These are phyloP conservation scores for Leishmania guyanensis DNA, from an alignment of 208 protist species.

Conservation along the genomic window DNA sequence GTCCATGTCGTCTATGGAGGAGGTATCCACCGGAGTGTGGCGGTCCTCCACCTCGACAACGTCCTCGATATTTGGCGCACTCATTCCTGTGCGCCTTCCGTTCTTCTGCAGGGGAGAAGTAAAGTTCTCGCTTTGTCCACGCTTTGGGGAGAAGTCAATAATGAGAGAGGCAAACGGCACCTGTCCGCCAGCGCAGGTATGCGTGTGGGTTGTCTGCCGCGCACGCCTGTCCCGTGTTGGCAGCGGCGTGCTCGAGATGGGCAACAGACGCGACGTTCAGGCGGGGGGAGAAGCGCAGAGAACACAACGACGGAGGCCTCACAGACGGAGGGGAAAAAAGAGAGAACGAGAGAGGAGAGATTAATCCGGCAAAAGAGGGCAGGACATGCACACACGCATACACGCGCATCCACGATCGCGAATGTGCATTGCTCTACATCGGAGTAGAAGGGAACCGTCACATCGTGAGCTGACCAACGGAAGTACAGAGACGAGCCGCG, in stretches of 20 bases:
- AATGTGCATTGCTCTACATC: background rate
- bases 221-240: background rate
- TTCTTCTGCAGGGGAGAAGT: background rate
- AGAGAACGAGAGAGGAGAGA: constrained; percentile 2
- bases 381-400: background rate
- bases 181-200: background rate
- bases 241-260: too few species aligned
- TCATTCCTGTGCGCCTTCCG: background rate
- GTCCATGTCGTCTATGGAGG: constrained; percentile 19
- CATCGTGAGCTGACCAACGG: background rate
- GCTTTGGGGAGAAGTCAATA: background rate
- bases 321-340: background rate
- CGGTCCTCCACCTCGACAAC: constrained; percentile 18
- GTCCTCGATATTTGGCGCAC: background rate
- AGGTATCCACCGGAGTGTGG: background rate
- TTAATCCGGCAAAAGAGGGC: background rate
- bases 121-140: background rate
- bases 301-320: background rate
- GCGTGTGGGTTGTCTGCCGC: background rate
- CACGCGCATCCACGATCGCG: background rate
- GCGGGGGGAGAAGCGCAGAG: background rate
- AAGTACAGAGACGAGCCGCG: background rate
- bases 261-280: too few species aligned
- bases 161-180: background rate
- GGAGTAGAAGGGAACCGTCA: background rate